These are phyloP conservation scores for Lablab purpureus DNA, from an alignment of 306 rosid species.

Conservation along the genomic window DNA sequence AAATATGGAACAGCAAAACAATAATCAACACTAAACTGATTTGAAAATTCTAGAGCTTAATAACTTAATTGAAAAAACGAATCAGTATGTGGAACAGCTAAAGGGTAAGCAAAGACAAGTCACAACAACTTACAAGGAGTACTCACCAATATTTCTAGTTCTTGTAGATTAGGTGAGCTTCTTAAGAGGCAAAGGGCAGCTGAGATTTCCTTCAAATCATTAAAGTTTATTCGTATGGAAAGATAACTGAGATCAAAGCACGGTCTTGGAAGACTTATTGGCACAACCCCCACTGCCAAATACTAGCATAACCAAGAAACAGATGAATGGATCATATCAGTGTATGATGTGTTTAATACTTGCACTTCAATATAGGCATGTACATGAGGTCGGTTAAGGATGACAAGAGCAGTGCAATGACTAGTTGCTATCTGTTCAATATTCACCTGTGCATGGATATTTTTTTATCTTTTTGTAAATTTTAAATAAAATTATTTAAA, in stretches of 20 bases:
- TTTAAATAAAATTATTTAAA: no score
- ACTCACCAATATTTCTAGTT: slow-evolving; percentile 68
- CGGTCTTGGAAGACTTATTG: slow-evolving; percentile 52
- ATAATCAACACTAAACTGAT: not conserved
- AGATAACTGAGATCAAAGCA: slow-evolving; percentile 62
- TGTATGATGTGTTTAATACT: not conserved
- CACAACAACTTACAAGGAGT: slow-evolving; percentile 33
- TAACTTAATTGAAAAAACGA: not conserved
- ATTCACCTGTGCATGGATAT: no score
- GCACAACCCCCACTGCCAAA: slow-evolving; percentile 61
- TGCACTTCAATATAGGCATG: not conserved
- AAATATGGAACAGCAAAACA: no score
- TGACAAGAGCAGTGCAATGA: no score
- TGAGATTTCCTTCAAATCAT: slow-evolving; percentile 58
- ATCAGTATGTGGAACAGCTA: not conserved
- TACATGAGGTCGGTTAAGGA: not conserved
- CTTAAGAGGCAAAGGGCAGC: slow-evolving; percentile 61
- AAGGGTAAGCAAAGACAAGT: slow-evolving; percentile 15
- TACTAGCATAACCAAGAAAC: slow-evolving; percentile 53
- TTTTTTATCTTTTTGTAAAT: no score
- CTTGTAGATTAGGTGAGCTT: slow-evolving; percentile 68
- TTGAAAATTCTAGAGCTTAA: slow-evolving; percentile 13
- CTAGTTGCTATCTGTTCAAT: no score
- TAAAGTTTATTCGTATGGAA: slow-evolving; percentile 62
- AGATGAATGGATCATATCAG: slow-evolving; percentile 35